Evolutionary conservation across 352 stramenopile species (phyloP).

Genomic region (Phytophthora pistaciae): DNA sequence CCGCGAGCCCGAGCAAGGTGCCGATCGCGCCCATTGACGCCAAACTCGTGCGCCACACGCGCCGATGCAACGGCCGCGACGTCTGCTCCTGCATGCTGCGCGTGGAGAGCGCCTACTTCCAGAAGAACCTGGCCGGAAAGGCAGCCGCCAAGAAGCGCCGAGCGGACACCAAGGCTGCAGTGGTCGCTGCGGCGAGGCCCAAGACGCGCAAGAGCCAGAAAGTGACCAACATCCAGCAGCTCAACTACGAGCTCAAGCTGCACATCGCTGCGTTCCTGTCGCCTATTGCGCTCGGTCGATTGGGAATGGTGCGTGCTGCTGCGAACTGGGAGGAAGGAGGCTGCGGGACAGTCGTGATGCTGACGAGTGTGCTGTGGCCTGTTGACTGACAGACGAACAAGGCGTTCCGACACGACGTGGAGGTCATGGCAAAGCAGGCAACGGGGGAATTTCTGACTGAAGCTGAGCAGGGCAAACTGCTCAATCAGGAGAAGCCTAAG

Average conservation of each 20-base stretch:
- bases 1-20: background rate
- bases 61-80: slow-evolving; percentile 68
- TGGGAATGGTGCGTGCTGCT: slow-evolving; percentile 65
- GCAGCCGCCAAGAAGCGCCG: slow-evolving; percentile 50
- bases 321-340: background rate
- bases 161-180: slow-evolving; percentile 5
- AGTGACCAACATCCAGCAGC: slow-evolving; percentile 60
- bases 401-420: slow-evolving; percentile 50
- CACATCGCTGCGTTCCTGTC: slow-evolving; percentile 55
- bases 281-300: slow-evolving; percentile 44
- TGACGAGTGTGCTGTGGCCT: slow-evolving; percentile 30
- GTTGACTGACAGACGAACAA: slow-evolving; percentile 52
- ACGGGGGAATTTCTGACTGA: slow-evolving; percentile 50
- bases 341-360: background rate
- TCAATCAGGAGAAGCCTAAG: slow-evolving; percentile 56
- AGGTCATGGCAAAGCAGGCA: slow-evolving; percentile 58
- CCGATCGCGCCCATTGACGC: slow-evolving; percentile 3
- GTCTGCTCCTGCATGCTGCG: slow-evolving; percentile 78
- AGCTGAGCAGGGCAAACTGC: slow-evolving; percentile 39
- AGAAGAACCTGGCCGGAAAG: slow-evolving; percentile 61
- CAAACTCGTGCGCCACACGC: slow-evolving; percentile 57
- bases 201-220: slow-evolving; percentile 19
- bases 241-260: slow-evolving; percentile 61
- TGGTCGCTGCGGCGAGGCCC: slow-evolving; percentile 7
- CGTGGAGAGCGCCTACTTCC: slow-evolving; percentile 75